Evolutionary conservation across 2,329 filamentous ascomycete genomes (phyloP).

Genomic region (Venturia carpophila): DNA sequence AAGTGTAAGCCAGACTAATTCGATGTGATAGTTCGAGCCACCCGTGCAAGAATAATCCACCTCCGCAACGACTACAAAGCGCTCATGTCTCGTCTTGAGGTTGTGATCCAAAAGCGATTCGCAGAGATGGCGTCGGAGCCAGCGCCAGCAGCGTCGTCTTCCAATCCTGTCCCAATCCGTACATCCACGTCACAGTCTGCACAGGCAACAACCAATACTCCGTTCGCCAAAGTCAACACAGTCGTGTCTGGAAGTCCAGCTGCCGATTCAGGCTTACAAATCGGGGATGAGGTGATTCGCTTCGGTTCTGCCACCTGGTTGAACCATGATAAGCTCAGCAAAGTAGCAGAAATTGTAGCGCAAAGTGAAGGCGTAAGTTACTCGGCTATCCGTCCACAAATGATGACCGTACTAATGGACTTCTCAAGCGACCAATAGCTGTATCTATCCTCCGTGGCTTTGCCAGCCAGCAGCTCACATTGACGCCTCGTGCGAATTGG

Average conservation of each 20-base stretch:
- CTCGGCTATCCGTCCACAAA: slow-evolving; percentile 17
- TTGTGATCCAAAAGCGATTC: slow-evolving; percentile 81
- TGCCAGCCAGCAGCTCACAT: slow-evolving; percentile 56
- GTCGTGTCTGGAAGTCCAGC: slow-evolving; percentile 75
- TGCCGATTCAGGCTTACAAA: slow-evolving; percentile 67
- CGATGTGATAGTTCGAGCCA: slow-evolving; percentile 67
- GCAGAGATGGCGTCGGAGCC: slow-evolving; percentile 53
- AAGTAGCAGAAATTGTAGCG: slow-evolving; percentile 82
- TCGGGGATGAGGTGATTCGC: slow-evolving; percentile 71
- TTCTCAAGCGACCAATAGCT: slow-evolving; percentile 46
- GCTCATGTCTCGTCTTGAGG: slow-evolving; percentile 76
- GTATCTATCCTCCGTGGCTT: slow-evolving; percentile 21
- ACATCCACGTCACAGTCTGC: slow-evolving; percentile 20
- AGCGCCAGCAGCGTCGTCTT: slow-evolving; percentile 23
- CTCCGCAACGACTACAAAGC: slow-evolving; percentile 90
- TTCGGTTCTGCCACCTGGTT: slow-evolving; percentile 78
- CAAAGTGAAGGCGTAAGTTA: slow-evolving; percentile 77
- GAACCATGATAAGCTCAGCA: slow-evolving; percentile 80
- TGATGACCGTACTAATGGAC: slow-evolving; percentile 55
- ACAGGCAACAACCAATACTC: slow-evolving; percentile 42
- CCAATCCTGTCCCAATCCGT: slow-evolving; percentile 20
- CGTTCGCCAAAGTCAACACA: slow-evolving; percentile 86
- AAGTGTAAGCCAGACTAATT: slow-evolving; percentile 20
- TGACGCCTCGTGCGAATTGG: slow-evolving; percentile 76
- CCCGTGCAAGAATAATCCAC: slow-evolving; percentile 77